These are phyloP conservation scores for Saccharomyces hybrid DNA, from an alignment of 1,139 yeast species.

Conservation along the genomic window DNA sequence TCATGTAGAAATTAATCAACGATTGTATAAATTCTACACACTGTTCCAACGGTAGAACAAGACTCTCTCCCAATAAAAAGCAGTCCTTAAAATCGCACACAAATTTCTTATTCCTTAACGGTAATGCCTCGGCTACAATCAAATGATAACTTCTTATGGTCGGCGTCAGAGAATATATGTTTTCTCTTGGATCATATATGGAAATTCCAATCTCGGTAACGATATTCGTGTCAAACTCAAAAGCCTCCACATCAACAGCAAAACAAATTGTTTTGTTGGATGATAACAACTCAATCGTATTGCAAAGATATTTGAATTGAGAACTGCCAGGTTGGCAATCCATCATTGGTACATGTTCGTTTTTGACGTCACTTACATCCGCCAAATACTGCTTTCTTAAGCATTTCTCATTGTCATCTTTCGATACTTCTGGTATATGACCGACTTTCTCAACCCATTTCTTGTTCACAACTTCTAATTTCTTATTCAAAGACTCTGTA, in stretches of 20 bases:
- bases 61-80: conserved; percentile 50
- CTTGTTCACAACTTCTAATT: background rate
- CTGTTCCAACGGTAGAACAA: conserved; percentile 36
- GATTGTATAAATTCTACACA: conserved; percentile 38
- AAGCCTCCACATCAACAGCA: conserved; percentile 62
- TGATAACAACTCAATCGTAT: conserved; percentile 24
- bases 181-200: conserved; percentile 52
- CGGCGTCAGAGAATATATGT: conserved; percentile 24
- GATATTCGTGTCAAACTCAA: conserved; percentile 40
- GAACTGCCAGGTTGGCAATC: conserved; percentile 18
- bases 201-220: conserved; percentile 67
- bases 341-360: conserved; percentile 20
- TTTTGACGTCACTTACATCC: conserved; percentile 8
- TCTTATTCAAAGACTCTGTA: background rate
- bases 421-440: conserved; percentile 3
- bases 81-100: conserved; percentile 57
- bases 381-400: conserved; percentile 1
- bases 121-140: conserved; percentile 44
- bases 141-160: conserved; percentile 44
- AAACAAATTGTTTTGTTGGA: conserved; percentile 36
- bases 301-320: conserved; percentile 19
- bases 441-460: background rate
- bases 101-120: conserved; percentile 46
- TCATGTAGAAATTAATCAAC: conserved; percentile 40
- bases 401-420: conserved; percentile 1